Evolutionary conservation across 2,329 filamentous ascomycete species (phyloP).

Genomic region (Peltaster fructicola): DNA sequence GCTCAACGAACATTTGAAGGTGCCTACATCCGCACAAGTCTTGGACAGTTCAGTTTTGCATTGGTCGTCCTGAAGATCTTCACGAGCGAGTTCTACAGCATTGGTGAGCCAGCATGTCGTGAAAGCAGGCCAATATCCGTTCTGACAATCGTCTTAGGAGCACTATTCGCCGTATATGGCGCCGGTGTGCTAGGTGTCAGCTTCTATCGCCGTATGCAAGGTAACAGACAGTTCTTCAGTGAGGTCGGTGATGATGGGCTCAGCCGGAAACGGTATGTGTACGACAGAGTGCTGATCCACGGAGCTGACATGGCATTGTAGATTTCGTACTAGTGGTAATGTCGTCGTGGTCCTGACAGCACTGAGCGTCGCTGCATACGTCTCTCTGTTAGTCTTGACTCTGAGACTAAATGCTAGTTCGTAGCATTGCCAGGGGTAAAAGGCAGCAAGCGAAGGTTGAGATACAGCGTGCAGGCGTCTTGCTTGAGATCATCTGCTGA

Average conservation of each 20-base stretch:
- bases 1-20: constrained; percentile 95
- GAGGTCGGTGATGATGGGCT: constrained; percentile 42
- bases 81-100: constrained; percentile 87
- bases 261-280: constrained; percentile 28
- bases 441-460: no score
- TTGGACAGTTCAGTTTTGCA: constrained; percentile 89
- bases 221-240: constrained; percentile 84
- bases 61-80: constrained; percentile 94
- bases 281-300: neutral
- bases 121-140: neutral
- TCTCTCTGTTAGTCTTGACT: constrained; percentile 41
- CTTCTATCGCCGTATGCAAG: constrained; percentile 72
- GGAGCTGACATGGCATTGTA: constrained; percentile 11
- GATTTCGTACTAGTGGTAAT: constrained; percentile 48
- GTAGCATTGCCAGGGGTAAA: no score
- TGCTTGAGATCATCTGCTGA: no score
- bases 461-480: no score
- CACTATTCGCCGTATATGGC: constrained; percentile 83
- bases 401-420: constrained; percentile 31
- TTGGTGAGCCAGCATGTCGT: constrained; percentile 34
- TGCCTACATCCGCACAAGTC: constrained; percentile 84
- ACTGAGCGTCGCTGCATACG: constrained; percentile 44
- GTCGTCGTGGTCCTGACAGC: constrained; percentile 45
- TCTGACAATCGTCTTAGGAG: constrained; percentile 21
- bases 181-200: constrained; percentile 68